Evolutionary conservation across 2,329 filamentous ascomycete species (phyloP), one percentile per base, ranked within the genome.

Genomic region (Juglanconis sp.): DNA sequence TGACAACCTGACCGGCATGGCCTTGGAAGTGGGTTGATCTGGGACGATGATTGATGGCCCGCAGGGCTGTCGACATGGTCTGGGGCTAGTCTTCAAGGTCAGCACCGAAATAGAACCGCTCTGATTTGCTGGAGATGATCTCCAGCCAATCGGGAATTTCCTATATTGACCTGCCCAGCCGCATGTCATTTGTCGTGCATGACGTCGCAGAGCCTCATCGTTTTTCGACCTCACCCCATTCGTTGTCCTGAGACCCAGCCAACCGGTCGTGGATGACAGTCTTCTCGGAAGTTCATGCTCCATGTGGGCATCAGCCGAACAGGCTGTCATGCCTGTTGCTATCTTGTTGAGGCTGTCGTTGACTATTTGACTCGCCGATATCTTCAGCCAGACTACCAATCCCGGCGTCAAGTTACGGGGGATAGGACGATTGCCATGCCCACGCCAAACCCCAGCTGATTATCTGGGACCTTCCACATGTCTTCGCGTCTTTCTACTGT

Each of bases 21-120:
- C 32, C 34, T 59, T 53, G 52, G 15, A 52, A 15, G 51, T 60
- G 53, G 61, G 34, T 49, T 44, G 40, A 54, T 32, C 32, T 31
- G 15, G 50, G 24, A 15, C 15, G 32, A 11, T 32, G 59, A 49
- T 50, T 50, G 17, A 32, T 30, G 46, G 51, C 42, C 61, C 56
- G 64, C 65, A 62, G 65, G 64, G 65, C 62, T 61, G 61, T 54
- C 49, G 54, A 53, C 38, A 46, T 53, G 24, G 66, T 64, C 59
- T 53, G 11, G 46, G 52, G 24, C 53, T 46, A 53, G 46, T 55
- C 31, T 31, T 32, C 17, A 24, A 35, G 5, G 17, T 46, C 30
- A 57, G 44, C 53, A 54, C 52, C 53, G 42, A 54, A 62, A 57
- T 53, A 52, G 30, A 30, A 60, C 32, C 10, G 49, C 6, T 36